A percentile compares a stretch with the other conserved stretches of the same genome.
These are phyloP conservation scores for Fusarium brachygibbosum DNA, from an alignment of 2,329 filamentous ascomycete species.

Conservation along the genomic window DNA sequence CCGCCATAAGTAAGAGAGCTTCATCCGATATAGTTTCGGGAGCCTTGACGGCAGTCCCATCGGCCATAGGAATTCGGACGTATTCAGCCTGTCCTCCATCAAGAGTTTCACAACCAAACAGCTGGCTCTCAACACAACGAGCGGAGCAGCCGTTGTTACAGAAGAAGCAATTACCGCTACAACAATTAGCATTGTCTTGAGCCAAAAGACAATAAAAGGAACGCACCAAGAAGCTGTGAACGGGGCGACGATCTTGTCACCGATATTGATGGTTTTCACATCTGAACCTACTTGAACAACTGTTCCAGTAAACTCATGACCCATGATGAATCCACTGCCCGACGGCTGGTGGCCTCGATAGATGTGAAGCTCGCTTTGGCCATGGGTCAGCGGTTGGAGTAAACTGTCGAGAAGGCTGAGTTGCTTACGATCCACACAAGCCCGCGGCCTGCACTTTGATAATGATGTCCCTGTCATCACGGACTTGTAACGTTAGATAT, in stretches of 20 bases:
- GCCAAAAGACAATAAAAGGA: neutral
- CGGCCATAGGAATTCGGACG: slow-evolving; percentile 83
- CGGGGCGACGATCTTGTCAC: slow-evolving; percentile 84
- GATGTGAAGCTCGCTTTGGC: slow-evolving; percentile 82
- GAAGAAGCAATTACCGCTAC: slow-evolving; percentile 80
- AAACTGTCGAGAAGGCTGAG: neutral
- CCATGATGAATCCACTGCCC: slow-evolving; percentile 74
- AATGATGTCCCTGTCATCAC: slow-evolving; percentile 80
- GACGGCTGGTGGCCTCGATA: slow-evolving; percentile 85
- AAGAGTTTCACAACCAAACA: slow-evolving; percentile 78
- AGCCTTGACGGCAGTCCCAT: slow-evolving; percentile 82
- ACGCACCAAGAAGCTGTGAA: slow-evolving; percentile 84
- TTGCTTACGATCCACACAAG: slow-evolving; percentile 85
- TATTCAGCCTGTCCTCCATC: slow-evolving; percentile 88
- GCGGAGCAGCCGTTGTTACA: slow-evolving; percentile 83
- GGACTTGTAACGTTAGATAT: slow-evolving; percentile 60
- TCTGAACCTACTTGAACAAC: slow-evolving; percentile 76
- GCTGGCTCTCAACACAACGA: slow-evolving; percentile 76
- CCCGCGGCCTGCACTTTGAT: slow-evolving; percentile 87
- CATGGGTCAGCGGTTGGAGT: slow-evolving; percentile 5
- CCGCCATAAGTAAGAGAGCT: slow-evolving; percentile 87
- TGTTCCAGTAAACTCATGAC: slow-evolving; percentile 88
- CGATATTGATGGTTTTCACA: slow-evolving; percentile 77
- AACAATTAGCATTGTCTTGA: slow-evolving; percentile 3
- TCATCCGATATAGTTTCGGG: slow-evolving; percentile 76